Evolutionary conservation across 2,329 filamentous ascomycete genomes (phyloP).

Genomic region (Lachnellula cervina): DNA sequence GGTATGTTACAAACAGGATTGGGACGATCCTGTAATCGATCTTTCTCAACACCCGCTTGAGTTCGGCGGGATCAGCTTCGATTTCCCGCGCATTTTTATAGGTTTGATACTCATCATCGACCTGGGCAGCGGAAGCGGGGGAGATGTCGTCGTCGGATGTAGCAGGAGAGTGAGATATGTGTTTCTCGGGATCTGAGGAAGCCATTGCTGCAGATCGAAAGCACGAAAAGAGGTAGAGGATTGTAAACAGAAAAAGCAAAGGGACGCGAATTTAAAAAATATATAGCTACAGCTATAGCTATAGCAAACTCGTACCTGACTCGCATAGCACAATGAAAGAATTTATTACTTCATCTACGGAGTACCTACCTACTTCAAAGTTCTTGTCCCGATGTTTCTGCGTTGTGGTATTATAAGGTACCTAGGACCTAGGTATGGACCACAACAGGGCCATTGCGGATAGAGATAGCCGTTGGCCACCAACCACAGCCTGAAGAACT

Average conservation of each 20-base stretch:
- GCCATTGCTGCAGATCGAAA: conserved; percentile 1
- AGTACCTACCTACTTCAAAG: neutral
- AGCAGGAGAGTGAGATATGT: conserved; percentile 2
- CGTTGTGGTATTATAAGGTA: neutral
- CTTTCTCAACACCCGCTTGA: conserved; percentile 43
- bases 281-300: neutral
- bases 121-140: conserved; percentile 19
- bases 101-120: conserved; percentile 34
- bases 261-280: neutral
- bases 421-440: neutral
- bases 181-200: conserved; percentile 16
- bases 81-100: conserved; percentile 25
- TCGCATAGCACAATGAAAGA: too few relatives aligned
- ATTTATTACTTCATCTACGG: too few relatives aligned
- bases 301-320: too few relatives aligned
- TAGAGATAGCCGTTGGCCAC: neutral
- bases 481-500: neutral
- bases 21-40: conserved; percentile 50
- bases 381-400: neutral
- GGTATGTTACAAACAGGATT: conserved; percentile 50
- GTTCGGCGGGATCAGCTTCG: conserved; percentile 19
- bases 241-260: neutral
- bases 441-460: too few relatives aligned
- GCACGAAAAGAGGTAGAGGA: neutral
- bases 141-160: conserved; percentile 15